phyloP scores from a whole-genome alignment of 768 basidiomycete species.

The Pleurotus pulmonarius region DNA sequence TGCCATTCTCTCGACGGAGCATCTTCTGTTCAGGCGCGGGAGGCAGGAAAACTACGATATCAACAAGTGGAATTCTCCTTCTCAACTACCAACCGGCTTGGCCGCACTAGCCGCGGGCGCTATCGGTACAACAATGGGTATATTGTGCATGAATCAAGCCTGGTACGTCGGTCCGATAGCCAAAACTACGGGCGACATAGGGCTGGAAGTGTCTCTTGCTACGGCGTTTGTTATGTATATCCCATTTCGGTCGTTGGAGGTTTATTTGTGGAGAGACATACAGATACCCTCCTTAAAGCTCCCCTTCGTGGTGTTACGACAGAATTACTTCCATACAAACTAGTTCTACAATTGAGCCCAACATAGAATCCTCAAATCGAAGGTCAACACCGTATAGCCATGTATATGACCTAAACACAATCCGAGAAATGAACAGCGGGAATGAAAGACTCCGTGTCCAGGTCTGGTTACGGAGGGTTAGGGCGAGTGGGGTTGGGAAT shows the following conservation, averaged over 20 bases:
- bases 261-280: slow-evolving; percentile 9
- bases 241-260: slow-evolving; percentile 40
- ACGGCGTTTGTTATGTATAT: slow-evolving; percentile 45
- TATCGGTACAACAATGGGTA: slow-evolving; percentile 49
- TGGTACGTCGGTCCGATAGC: slow-evolving; percentile 75
- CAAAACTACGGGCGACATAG: slow-evolving; percentile 61
- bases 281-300: not conserved
- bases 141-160: slow-evolving; percentile 68
- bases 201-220: slow-evolving; percentile 57
- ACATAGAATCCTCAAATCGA: too few relatives aligned
- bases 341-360: too few relatives aligned
- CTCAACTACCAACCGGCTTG: slow-evolving; percentile 54
- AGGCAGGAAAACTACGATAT: slow-evolving; percentile 47
- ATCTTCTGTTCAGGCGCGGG: slow-evolving; percentile 56
- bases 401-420: too few relatives aligned
- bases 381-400: too few relatives aligned
- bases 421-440: too few relatives aligned
- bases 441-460: too few relatives aligned
- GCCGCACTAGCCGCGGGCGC: slow-evolving; percentile 54
- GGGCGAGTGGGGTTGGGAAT: slow-evolving; percentile 5
- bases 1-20: slow-evolving; percentile 61
- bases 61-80: slow-evolving; percentile 50
- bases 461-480: too few relatives aligned
- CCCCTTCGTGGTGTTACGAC: too few relatives aligned
- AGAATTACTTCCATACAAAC: too few relatives aligned